Evolutionary conservation across 2,329 filamentous ascomycete species (phyloP), one percentile per base, ranked within the genome.

Genomic region (Drechmeria coniospora): DNA sequence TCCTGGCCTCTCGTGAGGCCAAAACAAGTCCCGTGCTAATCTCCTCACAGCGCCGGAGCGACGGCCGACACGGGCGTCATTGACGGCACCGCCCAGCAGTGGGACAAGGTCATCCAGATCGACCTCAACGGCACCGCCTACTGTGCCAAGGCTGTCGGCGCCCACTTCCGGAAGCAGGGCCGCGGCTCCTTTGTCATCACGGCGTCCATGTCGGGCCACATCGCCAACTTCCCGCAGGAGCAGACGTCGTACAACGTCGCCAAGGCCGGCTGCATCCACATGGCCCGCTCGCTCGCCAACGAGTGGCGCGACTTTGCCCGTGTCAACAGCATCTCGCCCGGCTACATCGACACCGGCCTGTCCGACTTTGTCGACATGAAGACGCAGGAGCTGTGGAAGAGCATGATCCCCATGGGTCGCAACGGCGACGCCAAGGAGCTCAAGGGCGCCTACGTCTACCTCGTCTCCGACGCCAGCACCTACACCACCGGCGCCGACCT

Each of bases 401-500:
- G 68, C 44, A 81, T 81, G 65, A 82, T 79, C 28, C 77, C 77
- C 25, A 72, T 83, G 66, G 74, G 65, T 21, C 59, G 79, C 40
- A 70, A 80, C 43, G 78, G 75, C 4, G 55, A 70, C 29, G 58
- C 69, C 2, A 68, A 74, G 42, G 79, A 84, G 59, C 57, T 83
- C 39, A 81, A 81, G 57, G 77, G 74, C 6, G 76, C 75, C n/a
- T 87, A 78, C 48, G 60, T 86, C 28, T 86, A 82, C 53, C 63
- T 87, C 21, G 70, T 78, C 19, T 77, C 69, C 26, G 79, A 86
- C 48, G 79, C 79, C 4, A 72, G 74, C 32, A 74, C 69, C 23
- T 86, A 82, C 53, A 81, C 74, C 5, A 84, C 79, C 9, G 80
- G 70, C 4, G 59, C 68, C 3, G 75, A 81, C 45, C 61, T 84